Base-by-base conservation (phyloP, 2,329 filamentous ascomycete species). In the Parafenestella ontariensis region DNA sequence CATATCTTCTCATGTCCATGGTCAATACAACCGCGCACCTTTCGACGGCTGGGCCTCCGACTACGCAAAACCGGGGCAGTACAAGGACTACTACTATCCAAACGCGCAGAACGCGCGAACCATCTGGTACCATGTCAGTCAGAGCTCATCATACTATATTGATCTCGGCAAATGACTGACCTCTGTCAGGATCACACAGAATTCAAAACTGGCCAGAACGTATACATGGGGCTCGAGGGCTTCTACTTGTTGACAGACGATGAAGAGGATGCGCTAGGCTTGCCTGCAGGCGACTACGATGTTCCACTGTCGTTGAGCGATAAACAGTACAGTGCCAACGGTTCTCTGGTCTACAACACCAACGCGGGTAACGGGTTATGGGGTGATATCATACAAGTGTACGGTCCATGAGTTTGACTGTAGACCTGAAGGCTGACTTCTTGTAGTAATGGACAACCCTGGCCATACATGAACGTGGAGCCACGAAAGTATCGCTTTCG, bases 11-110 rank as follows among this genome's bases (percentile, higher is more conserved):
- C 84, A 86, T 70, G 75, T 86, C 17, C 84, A 86, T 60, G 83
- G 84, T 0, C 83, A 81, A 11, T 82, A 79, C 29, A 68, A 68
- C 48, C 72, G 78, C 28, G 74, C 79, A 7, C 78, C 79, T 6
- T 82, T 79, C 46, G 82, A 83, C 58, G 83, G 83, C 0, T 85
- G 82, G 82, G 83, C 83, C 1, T 78, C 79, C 41, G 84, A 86
- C 56, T 73, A 77, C n/a, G 81, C 81, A 1, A 43, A 70, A 0
- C 78, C 79, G 0, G 82, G 82, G 0, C 72, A 86, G 61, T 85
- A 81, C 71, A 86, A 87, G 67, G 85, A 87, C 56, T 86, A 87
- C 67, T 87, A 86, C 67, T 87, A 85, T 59, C 84, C 84, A 9
- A 87, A 87, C 65, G 73, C 68, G 13, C 80, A 86, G 64, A 77